These are phyloP conservation scores for Fragaria ananassa DNA, from an alignment of 306 rosid genomes.

Conservation along the genomic window DNA sequence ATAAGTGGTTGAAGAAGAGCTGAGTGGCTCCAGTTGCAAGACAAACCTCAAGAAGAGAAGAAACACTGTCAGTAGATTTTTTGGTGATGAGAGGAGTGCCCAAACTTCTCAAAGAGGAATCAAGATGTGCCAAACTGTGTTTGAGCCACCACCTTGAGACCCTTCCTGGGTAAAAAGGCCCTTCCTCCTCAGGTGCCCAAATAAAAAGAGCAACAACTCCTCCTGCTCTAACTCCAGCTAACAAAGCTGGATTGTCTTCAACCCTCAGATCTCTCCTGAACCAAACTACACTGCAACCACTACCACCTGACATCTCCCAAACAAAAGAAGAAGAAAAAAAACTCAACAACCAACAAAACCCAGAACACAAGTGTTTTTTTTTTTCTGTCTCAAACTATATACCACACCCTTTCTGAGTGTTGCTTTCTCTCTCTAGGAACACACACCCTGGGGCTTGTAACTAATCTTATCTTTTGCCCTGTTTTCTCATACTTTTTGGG, in stretches of 20 bases:
- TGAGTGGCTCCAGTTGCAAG: constrained; percentile 87
- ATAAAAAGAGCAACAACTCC: constrained; percentile 79
- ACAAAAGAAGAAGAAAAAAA: background rate
- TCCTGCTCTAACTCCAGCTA: constrained; percentile 91
- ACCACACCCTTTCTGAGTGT: constrained; percentile 16
- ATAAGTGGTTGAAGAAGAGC: constrained; percentile 89
- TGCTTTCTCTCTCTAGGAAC: constrained; percentile 1
- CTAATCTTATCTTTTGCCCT: constrained; percentile 31
- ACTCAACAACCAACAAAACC: constrained; percentile 23
- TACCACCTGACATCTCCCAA: constrained; percentile 70
- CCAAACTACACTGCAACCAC: constrained; percentile 95
- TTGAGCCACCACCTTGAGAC: constrained; percentile 99
- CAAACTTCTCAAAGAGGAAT: constrained; percentile 72
- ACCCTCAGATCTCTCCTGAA: constrained; percentile 98
- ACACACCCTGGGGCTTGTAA: constrained; percentile 13
- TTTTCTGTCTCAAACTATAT: constrained; percentile 26
- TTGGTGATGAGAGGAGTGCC: constrained; percentile 78
- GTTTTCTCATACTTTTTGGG: background rate
- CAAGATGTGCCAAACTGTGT: constrained; percentile 79
- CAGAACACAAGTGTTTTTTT: constrained; percentile 2
- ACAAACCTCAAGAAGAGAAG: constrained; percentile 75
- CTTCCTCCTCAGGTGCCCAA: constrained; percentile 99
- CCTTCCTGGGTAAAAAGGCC: constrained; percentile 82
- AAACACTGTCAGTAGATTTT: constrained; percentile 72
- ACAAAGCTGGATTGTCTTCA: constrained; percentile 90